phyloP scores from a whole-genome alignment of 768 basidiomycete species.

The Amanita jacksonii region DNA sequence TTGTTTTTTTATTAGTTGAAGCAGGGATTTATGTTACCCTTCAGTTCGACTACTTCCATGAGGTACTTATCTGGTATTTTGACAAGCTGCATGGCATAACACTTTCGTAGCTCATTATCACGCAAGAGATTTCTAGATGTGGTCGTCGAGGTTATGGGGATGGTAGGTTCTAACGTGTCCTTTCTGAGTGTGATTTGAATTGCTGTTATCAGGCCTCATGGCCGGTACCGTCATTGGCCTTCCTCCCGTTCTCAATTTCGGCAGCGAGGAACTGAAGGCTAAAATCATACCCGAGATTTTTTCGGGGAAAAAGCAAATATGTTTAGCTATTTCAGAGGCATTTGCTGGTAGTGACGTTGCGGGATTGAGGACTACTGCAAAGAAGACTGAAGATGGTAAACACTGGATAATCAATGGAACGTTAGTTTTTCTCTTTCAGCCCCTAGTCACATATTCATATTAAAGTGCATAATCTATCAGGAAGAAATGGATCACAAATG shows the following conservation, averaged over 20 bases:
- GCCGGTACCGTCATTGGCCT: constrained; percentile 76
- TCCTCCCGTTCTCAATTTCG: constrained; percentile 82
- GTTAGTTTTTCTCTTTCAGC: constrained; percentile 17
- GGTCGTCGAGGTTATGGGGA: constrained; percentile 75
- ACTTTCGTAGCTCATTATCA: constrained; percentile 51
- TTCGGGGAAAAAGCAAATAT: constrained; percentile 68
- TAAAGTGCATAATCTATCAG: constrained; percentile 16
- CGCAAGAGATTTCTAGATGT: constrained; percentile 65
- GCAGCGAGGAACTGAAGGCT: constrained; percentile 41
- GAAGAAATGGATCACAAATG: constrained; percentile 85
- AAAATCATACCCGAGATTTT: constrained; percentile 58
- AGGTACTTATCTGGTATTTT: constrained; percentile 19
- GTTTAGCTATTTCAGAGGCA: constrained; percentile 82
- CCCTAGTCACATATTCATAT: background rate
- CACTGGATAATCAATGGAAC: constrained; percentile 71
- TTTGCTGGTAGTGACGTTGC: constrained; percentile 79
- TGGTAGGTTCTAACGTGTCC: constrained; percentile 27
- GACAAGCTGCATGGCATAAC: background rate
- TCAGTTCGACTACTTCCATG: constrained; percentile 87
- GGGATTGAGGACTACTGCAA: constrained; percentile 66
- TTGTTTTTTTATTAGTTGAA: constrained; percentile 1
- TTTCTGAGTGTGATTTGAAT: background rate
- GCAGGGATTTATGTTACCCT: constrained; percentile 5
- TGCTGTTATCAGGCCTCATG: constrained; percentile 34
- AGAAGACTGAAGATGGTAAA: constrained; percentile 71